Evolutionary conservation across 192 early-diverging fungal genomes (phyloP).

Genomic region (Entomortierella chlamydospora): DNA sequence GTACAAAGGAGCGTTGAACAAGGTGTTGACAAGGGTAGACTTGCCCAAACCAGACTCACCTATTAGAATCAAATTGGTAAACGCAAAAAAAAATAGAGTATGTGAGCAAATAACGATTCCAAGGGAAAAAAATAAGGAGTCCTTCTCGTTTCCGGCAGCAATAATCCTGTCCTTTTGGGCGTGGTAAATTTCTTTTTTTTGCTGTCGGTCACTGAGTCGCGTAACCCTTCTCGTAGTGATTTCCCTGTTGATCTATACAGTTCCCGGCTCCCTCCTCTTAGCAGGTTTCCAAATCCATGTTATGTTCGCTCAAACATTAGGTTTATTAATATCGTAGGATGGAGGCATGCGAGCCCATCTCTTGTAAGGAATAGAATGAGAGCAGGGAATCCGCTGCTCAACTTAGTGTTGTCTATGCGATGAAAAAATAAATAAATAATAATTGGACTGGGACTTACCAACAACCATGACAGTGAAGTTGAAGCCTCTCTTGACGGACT

Average conservation of each 20-base stretch:
- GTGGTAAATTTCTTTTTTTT: too few relatives aligned
- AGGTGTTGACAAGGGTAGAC: slow-evolving; percentile 97
- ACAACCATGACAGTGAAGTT: slow-evolving; percentile 98
- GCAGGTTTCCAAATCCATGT: neutral
- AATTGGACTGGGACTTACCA: slow-evolving; percentile 63
- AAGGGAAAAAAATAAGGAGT: too few relatives aligned
- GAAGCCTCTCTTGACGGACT: slow-evolving; percentile 95
- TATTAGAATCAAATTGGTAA: slow-evolving; percentile 46
- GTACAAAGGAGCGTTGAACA: slow-evolving; percentile 92
- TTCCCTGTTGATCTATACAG: too few relatives aligned
- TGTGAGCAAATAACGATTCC: too few relatives aligned
- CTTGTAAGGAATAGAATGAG: neutral
- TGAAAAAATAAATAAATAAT: neutral
- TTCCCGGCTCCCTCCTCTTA: too few relatives aligned
- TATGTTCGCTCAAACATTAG: neutral
- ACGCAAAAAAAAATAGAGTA: too few relatives aligned
- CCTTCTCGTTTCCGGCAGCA: too few relatives aligned
- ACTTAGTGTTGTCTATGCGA: neutral
- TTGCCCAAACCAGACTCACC: slow-evolving; percentile 97
- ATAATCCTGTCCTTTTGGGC: too few relatives aligned
- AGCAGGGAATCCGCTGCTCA: neutral
- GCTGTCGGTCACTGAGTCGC: too few relatives aligned
- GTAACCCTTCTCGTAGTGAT: too few relatives aligned
- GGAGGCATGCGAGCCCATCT: slow-evolving; percentile 3
- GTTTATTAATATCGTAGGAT: slow-evolving; percentile 5